Base-by-base conservation (phyloP, 495 filamentous ascomycete species). In the Aspergillus heteromorphus region DNA sequence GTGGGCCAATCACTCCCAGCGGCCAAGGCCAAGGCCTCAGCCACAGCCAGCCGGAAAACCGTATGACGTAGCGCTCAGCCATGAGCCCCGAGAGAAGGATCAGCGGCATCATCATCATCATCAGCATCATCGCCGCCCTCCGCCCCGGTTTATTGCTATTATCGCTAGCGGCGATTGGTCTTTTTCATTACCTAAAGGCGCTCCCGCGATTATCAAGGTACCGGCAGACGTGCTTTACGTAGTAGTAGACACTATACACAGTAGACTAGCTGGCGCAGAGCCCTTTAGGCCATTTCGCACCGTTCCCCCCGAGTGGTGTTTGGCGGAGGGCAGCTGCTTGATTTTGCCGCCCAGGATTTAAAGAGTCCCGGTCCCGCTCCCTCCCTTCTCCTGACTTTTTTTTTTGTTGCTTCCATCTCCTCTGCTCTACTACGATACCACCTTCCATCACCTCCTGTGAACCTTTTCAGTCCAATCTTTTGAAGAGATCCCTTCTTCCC, bases 261-360 rank as follows among this genome's bases (percentile, higher is more conserved):
- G n/a, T n/a, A n/a, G n/a, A n/a, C n/a, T n/a, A n/a, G n/a, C n/a
- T n/a, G n/a, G n/a, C n/a, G n/a, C n/a, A n/a, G n/a, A n/a, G n/a
- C n/a, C n/a, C n/a, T n/a, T n/a, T n/a, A n/a, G n/a, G n/a, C n/a
- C n/a, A n/a, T n/a, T n/a, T n/a, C n/a, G 40, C 40, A 16, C 40
- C n/a, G n/a, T n/a, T n/a, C n/a, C n/a, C n/a, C 19, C n/a, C 11
- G 2, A 19, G n/a, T 40, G 2, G 40, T 21, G 36, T n/a, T 51
- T 19, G 49, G 49, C 38, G 36, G 36, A 51, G 34, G 11, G 20
- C 20, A 41, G 21, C 23, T 51, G 27, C 40, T 53, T 38, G n/a
- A 38, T 38, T 53, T 49, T 48, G 43, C 45, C 53, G 47, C 45
- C 53, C 53, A 42, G 30, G 13, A 57, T 54, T 55, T 55, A 59